phyloP scores from a whole-genome alignment of 2,329 filamentous ascomycete genomes.

The Fusarium palustre region DNA sequence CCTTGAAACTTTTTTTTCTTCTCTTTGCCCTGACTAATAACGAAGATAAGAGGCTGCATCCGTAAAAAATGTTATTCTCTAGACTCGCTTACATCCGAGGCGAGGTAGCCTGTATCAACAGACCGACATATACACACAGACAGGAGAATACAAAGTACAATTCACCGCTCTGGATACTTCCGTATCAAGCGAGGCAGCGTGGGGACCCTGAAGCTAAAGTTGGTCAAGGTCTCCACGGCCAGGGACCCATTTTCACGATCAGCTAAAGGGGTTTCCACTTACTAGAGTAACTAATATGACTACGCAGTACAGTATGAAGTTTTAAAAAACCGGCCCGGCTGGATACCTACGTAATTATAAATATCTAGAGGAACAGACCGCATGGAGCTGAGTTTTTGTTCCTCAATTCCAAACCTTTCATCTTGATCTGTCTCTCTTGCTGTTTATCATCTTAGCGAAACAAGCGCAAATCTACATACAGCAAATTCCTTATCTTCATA shows the following conservation, averaged over 20 bases:
- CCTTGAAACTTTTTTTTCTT: background rate
- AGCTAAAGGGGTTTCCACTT: constrained; percentile 35
- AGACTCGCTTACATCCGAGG: constrained; percentile 12
- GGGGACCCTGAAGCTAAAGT: constrained; percentile 40
- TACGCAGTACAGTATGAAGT: constrained; percentile 16
- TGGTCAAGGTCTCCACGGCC: constrained; percentile 21
- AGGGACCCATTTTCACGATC: constrained; percentile 19
- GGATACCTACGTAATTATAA: constrained; percentile 32
- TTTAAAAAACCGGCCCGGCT: constrained; percentile 19
- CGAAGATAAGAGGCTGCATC: constrained; percentile 19
- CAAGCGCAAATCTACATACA: constrained; percentile 1
- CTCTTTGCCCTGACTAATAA: background rate
- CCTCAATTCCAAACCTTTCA: constrained; percentile 5
- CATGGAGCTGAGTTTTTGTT: background rate
- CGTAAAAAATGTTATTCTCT: background rate
- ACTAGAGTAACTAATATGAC: background rate
- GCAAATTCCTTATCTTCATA: background rate
- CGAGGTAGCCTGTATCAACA: constrained; percentile 11
- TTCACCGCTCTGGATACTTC: constrained; percentile 37
- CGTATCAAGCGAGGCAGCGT: constrained; percentile 36
- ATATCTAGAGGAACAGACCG: constrained; percentile 8
- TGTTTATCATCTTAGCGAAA: constrained; percentile 4
- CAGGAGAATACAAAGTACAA: constrained; percentile 13
- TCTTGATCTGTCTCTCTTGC: constrained; percentile 5
- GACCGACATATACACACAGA: constrained; percentile 24